phyloP scores from a whole-genome alignment of 2,329 filamentous ascomycete species.

The Cyclaneusma minus region DNA sequence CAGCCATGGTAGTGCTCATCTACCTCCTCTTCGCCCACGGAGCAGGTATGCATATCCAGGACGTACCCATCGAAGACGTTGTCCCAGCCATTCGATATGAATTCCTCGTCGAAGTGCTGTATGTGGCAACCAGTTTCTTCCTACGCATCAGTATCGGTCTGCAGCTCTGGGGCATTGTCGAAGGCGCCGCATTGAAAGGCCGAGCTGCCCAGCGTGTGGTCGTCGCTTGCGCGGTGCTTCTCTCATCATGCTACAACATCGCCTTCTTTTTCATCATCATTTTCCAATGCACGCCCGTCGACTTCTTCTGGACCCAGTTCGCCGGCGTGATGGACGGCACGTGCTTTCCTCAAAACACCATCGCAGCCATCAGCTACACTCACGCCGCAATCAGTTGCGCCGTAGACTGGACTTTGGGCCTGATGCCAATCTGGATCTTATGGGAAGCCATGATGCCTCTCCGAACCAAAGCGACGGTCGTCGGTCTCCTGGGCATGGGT shows the following conservation, averaged over 20 bases:
- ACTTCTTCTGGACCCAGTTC: constrained; percentile 31
- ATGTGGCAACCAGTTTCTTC: constrained; percentile 29
- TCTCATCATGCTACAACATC: constrained; percentile 22
- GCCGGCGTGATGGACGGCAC: constrained; percentile 20
- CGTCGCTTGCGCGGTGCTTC: too few species aligned
- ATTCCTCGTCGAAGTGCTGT: constrained; percentile 39
- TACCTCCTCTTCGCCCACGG: constrained; percentile 5
- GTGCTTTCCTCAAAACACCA: constrained; percentile 24
- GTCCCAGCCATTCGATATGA: constrained; percentile 18
- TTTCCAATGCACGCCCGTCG: constrained; percentile 32
- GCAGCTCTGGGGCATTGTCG: too few species aligned
- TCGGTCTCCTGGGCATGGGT: too few species aligned
- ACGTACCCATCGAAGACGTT: constrained; percentile 6
- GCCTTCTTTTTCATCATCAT: constrained; percentile 29
- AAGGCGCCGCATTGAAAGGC: too few species aligned
- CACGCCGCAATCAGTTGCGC: constrained; percentile 29
- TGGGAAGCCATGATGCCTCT: constrained; percentile 33
- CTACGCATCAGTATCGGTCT: constrained; percentile 28
- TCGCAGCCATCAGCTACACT: constrained; percentile 26
- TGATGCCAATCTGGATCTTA: constrained; percentile 33
- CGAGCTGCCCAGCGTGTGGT: too few species aligned
- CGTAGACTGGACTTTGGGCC: constrained; percentile 31
- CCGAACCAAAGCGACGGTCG: constrained; percentile 29
- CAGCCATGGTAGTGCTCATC: too few species aligned
- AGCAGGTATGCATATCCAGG: constrained; percentile 7